Conservation (phyloP, 495 filamentous ascomycete species). For the Hypoxylon rickii region DNA sequence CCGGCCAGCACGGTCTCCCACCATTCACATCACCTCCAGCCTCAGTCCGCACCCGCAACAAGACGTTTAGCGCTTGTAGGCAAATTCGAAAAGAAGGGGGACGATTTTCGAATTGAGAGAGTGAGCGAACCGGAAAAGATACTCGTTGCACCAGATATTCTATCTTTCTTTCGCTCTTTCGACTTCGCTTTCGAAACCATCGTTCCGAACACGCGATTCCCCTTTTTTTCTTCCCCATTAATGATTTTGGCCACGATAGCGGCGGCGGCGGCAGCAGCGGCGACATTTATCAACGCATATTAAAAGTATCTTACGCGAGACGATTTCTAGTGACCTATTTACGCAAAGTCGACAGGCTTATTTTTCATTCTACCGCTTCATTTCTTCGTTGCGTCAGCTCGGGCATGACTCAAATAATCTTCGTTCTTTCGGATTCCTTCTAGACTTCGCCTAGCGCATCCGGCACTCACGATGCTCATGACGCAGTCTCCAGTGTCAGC, state of each 20-base stretch:
- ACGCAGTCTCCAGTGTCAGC: conserved; percentile 54
- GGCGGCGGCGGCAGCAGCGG: conserved; percentile 3
- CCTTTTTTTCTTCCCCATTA: conserved; percentile 4
- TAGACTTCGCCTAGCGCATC: conserved; percentile 33
- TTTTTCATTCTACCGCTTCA: conserved; percentile 13
- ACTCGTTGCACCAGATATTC: no score
- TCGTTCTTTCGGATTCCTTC: conserved; percentile 14
- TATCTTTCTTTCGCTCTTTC: conserved; percentile 21
- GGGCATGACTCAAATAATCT: conserved; percentile 32
- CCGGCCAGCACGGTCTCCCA: conserved; percentile 20
- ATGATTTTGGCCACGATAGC: conserved; percentile 25
- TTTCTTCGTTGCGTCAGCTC: conserved; percentile 11
- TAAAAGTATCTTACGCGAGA: conserved; percentile 13
- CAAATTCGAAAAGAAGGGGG: conserved; percentile 3
- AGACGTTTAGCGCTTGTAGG: conserved; percentile 24
- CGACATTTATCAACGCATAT: conserved; percentile 16
- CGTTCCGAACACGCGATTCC: conserved; percentile 11
- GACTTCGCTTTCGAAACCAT: conserved; percentile 12
- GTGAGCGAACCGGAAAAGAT: not conserved
- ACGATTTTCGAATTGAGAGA: not conserved
- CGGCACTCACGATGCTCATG: conserved; percentile 55
- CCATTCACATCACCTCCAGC: conserved; percentile 33
- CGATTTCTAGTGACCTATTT: conserved; percentile 5
- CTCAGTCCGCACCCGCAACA: conserved; percentile 15
- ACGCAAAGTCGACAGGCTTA: conserved; percentile 19